These are phyloP conservation scores for Selenicereus undatus DNA, from an alignment of 148 eudicot species.

Conservation along the genomic window DNA sequence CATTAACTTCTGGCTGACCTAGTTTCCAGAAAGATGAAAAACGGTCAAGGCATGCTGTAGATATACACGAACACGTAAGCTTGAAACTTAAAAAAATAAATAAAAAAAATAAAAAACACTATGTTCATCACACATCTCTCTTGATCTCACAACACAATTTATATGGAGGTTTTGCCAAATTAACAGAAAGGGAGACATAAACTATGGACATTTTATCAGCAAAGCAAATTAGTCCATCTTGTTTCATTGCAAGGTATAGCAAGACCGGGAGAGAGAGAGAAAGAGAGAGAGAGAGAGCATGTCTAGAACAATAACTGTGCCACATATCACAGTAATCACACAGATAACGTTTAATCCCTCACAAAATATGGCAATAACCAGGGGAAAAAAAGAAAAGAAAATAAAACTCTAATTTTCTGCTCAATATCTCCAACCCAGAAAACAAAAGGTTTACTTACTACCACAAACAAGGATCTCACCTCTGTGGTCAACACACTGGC, in stretches of 20 bases:
- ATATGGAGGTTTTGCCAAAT: background rate
- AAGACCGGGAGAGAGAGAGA: background rate
- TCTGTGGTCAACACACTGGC: background rate
- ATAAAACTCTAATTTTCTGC: no score
- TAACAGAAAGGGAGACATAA: background rate
- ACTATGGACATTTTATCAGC: background rate
- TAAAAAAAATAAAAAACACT: background rate
- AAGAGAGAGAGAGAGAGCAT: background rate
- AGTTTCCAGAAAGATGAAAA: slow-evolving; percentile 5
- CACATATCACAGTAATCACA: background rate
- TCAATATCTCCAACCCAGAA: no score
- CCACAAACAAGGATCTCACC: background rate
- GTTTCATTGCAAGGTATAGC: background rate
- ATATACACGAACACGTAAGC: background rate
- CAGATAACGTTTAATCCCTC: background rate
- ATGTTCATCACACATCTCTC: background rate
- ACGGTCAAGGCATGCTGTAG: background rate
- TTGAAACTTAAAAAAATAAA: background rate
- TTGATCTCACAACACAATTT: background rate
- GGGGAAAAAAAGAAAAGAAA: background rate
- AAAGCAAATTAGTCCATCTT: background rate
- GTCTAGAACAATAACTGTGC: background rate
- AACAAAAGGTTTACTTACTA: background rate
- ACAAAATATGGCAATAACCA: background rate
- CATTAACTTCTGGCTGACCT: slow-evolving; percentile 98